Base-by-base conservation (phyloP, 257 asterid species). In the Eustoma russellianum region DNA sequence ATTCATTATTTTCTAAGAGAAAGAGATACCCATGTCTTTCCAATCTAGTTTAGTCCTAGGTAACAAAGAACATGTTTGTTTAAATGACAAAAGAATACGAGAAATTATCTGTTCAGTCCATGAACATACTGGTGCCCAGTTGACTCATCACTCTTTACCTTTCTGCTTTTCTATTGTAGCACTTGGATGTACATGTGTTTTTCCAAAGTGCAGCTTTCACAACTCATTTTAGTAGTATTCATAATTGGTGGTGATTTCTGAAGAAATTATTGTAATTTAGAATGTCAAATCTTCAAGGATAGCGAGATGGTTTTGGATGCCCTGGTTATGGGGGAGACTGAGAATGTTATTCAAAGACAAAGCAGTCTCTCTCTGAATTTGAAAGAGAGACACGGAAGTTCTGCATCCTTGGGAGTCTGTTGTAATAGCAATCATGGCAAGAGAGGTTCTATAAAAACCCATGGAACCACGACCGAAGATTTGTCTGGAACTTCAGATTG, bases 301-400 rank as follows among this genome's bases (percentile, higher is more conserved):
- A 47, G 15, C 59, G 19, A 60, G 24, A 60, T 61, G 68, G 64
- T 58, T 45, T 55, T 68, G 30, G 52, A 47, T 46, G 10, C 57
- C 46, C 49, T 50, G 60, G 48, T 53, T 62, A 79, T 72, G 81
- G 80, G 72, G 59, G 78, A 66, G 41, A 50, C 66, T 59, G 78
- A 52, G 62, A 56, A 44, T 61, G 72, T 48, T 62, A 65, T 66
- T 48, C 72, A 35, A 18, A 74, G 63, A 63, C 74, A 72, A 34
- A 54, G 66, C 41, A 69, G 57, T 65, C 34, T 64, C 46, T 51
- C 61, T 41, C 53, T 52, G 61, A 64, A 63, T 14, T 16, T 38
- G 48, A 60, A 58, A 5, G 60, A 62, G 60, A 53, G 55, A 50
- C 41, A 17, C 18, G 66, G 64, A 40, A 66, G 62, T 40, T 34